Evolutionary conservation across 768 basidiomycete species (phyloP), one percentile per base, ranked within the genome.

Genomic region (Fomitopsis serialis): DNA sequence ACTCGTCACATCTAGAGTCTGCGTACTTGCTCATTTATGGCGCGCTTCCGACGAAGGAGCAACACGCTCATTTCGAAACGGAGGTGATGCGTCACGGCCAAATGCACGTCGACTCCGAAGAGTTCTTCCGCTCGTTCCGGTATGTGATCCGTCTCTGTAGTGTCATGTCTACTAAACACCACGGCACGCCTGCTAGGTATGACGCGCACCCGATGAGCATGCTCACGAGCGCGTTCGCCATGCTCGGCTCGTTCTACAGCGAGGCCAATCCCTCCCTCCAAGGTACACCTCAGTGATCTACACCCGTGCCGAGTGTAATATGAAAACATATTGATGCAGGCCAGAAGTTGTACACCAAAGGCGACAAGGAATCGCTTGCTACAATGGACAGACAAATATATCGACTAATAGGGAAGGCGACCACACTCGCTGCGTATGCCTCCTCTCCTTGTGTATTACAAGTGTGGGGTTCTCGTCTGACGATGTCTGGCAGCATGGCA

Each of bases 141-240:
- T 74, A 21, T 17, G 40, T 24, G n/a, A n/a, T n/a, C n/a, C n/a
- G n/a, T n/a, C n/a, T n/a, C n/a, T n/a, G n/a, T n/a, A n/a, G n/a
- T n/a, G n/a, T n/a, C n/a, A n/a, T n/a, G n/a, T n/a, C n/a, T n/a
- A n/a, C n/a, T n/a, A n/a, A n/a, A n/a, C n/a, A n/a, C n/a, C n/a
- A n/a, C n/a, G n/a, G n/a, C n/a, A n/a, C n/a, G n/a, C n/a, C n/a
- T n/a, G n/a, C 32, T 36, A 89, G 91, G 47, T 92, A 92, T 64
- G 92, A 95, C 56, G 88, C 92, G 1, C 92, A 95, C 62, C 92
- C 92, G 0, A 94, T 93, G 92, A 83, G 89, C 19, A 93, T 94
- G 58, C 75, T 93, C 43, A 91, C 87, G 3, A 89, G 87, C 59
- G 89, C 89, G 3, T 89, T 95, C 60, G 82, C 92, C 7, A 93